These are phyloP conservation scores for Arthrobotrys pseudoclavata DNA, from an alignment of 2,329 filamentous ascomycete species.

Conservation along the genomic window DNA sequence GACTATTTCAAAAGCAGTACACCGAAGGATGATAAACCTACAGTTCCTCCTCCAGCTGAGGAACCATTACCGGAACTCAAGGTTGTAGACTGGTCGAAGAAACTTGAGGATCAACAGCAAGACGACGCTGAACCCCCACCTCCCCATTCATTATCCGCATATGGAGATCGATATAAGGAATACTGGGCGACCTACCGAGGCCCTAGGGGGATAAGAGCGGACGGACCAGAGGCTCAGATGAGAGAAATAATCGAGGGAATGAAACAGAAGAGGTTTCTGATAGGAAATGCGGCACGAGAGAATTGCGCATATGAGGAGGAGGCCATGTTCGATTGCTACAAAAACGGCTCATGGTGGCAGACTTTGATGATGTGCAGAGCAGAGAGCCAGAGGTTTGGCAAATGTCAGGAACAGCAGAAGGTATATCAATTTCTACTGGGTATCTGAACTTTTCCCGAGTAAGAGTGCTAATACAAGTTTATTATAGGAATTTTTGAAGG, in stretches of 20 bases:
- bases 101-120: constrained; percentile 24
- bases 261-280: constrained; percentile 82
- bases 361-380: constrained; percentile 83
- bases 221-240: constrained; percentile 83
- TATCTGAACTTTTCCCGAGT: background rate
- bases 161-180: constrained; percentile 82
- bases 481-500: constrained; percentile 83
- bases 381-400: constrained; percentile 82
- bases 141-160: constrained; percentile 62
- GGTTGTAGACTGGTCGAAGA: constrained; percentile 54
- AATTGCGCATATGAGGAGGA: constrained; percentile 92
- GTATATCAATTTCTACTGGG: constrained; percentile 68
- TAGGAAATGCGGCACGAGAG: constrained; percentile 86
- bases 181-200: constrained; percentile 93
- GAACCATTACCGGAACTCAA: constrained; percentile 64
- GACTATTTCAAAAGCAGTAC: constrained; percentile 87
- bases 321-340: constrained; percentile 85
- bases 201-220: constrained; percentile 67
- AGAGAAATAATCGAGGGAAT: constrained; percentile 83
- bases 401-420: constrained; percentile 90
- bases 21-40: constrained; percentile 69
- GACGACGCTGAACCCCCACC: constrained; percentile 50
- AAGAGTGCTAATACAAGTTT: background rate
- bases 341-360: constrained; percentile 76
- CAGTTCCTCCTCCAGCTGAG: constrained; percentile 67